phyloP scores from a whole-genome alignment of 2,329 filamentous ascomycete genomes.

The Colletotrichum eleusines region DNA sequence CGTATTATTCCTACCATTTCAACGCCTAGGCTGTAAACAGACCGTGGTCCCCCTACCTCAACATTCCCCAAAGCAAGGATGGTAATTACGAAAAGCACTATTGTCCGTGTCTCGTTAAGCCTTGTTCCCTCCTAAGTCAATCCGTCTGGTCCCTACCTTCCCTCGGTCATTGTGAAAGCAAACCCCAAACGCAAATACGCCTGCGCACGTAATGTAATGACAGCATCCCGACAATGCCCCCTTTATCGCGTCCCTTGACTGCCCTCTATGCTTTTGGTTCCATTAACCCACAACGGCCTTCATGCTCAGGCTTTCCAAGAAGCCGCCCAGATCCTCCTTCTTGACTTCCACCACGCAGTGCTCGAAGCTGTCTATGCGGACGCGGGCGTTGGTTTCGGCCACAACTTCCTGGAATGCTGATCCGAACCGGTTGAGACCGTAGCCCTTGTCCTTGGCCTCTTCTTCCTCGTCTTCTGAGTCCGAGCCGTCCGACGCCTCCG shows the following conservation, averaged over 20 bases:
- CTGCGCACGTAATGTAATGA: neutral
- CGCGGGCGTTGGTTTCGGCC: conserved; percentile 87
- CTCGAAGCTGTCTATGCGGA: conserved; percentile 96
- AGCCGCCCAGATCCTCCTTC: conserved; percentile 92
- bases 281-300: conserved; percentile 80
- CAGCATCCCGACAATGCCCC: neutral
- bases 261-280: neutral
- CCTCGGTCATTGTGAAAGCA: conserved; percentile 7
- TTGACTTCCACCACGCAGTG: conserved; percentile 98
- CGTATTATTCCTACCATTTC: neutral
- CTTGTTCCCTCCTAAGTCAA: neutral
- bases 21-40: conserved; percentile 11
- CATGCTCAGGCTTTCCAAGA: conserved; percentile 91
- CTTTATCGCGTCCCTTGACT: neutral
- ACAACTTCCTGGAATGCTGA: conserved; percentile 97
- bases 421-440: conserved; percentile 90
- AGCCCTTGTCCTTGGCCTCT: conserved; percentile 70
- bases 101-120: conserved; percentile 33
- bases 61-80: neutral
- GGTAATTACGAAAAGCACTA: conserved; percentile 29
- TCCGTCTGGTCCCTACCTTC: neutral
- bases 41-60: neutral
- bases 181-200: neutral
- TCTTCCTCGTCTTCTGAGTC: conserved; percentile 66
- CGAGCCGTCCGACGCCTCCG: conserved; percentile 51